Evolutionary conservation across 2,329 filamentous ascomycete genomes (phyloP), one percentile per base, ranked within the genome.

Genomic region (Zarea fungicola): DNA sequence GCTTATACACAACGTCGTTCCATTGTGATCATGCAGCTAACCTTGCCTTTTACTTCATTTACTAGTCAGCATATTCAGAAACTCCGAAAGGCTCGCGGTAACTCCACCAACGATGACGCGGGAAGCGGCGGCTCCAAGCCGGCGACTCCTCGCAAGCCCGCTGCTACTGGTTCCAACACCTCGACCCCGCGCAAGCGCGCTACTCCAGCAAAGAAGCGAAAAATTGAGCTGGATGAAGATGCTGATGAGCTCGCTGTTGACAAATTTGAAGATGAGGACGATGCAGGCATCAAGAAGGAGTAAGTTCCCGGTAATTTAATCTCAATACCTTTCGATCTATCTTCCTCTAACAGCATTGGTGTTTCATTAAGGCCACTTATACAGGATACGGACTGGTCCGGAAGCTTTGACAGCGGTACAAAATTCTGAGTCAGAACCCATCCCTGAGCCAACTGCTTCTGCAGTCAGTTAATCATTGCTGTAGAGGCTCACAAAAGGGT

Each of bases 51-150:
- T 51, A 19, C 36, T 37, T n/a, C 13, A 14, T 32, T 34, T 46
- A n/a, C 45, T 42, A 75, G 72, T 39, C 72, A 75, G 56, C 72
- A 75, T 28, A 65, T 75, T 7, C 68, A 72, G 54, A 75, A 74
- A 54, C 63, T 75, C 4, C 68, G 68, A 52, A 64, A 61, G 52
- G 61, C 53, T 31, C 62, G 65, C 6, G 65, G 67, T n/a, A 59
- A 57, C 5, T 34, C 52, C 11, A 57, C 48, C 7, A 53, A 63
- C 18, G 37, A 59, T 26, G 57, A 54, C 14, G 55, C 55, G 0
- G 52, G 52, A 16, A n/a, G 49, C 7, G 42, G 37, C 6, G 50
- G 57, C 1, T 42, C 43, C 13, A 60, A 57, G 46, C 22, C 54
- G 3, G 16, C 46, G 3, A 60, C 61, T 18, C 60, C 58, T 43